A percentile compares a stretch with the other conserved stretches of the same genome.
Evolutionary conservation across 2,329 filamentous ascomycete genomes (phyloP).

Genomic region (Trichocomaceae sp.): DNA sequence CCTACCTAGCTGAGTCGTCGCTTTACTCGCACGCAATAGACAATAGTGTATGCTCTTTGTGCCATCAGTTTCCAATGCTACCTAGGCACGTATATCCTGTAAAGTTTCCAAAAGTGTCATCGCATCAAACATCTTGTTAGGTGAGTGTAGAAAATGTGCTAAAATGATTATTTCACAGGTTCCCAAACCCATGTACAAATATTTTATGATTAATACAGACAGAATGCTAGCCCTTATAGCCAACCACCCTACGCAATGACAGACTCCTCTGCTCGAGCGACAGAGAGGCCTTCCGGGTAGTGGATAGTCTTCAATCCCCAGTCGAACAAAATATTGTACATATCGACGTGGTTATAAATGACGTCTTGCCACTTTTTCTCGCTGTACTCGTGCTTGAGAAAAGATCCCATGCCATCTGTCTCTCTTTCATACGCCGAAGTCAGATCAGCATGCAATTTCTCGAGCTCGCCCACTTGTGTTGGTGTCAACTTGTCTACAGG

Average conservation of each 20-base stretch:
- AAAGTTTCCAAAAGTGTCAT: too few species aligned
- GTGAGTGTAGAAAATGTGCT: too few species aligned
- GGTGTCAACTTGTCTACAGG: background rate
- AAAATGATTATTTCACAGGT: background rate
- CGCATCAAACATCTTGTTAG: too few species aligned
- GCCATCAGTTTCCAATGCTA: too few species aligned
- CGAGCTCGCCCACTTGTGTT: background rate
- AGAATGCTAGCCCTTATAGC: background rate
- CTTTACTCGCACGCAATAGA: too few species aligned
- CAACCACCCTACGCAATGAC: background rate
- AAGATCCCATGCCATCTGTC: background rate
- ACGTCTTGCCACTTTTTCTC: slow-evolving; percentile 6
- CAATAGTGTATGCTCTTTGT: too few species aligned
- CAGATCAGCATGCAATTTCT: background rate
- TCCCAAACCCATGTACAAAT: background rate
- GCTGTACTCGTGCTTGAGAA: background rate
- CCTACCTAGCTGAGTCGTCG: slow-evolving; percentile 23
- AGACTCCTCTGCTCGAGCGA: background rate
- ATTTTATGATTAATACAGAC: background rate
- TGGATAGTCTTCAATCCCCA: background rate
- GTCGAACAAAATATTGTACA: slow-evolving; percentile 4
- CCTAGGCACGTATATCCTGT: too few species aligned
- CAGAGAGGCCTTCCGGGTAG: background rate
- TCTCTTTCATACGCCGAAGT: background rate
- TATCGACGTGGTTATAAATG: slow-evolving; percentile 7